Conservation (phyloP, 1,284 basidiomycete species). For the Cerrena zonata region DNA sequence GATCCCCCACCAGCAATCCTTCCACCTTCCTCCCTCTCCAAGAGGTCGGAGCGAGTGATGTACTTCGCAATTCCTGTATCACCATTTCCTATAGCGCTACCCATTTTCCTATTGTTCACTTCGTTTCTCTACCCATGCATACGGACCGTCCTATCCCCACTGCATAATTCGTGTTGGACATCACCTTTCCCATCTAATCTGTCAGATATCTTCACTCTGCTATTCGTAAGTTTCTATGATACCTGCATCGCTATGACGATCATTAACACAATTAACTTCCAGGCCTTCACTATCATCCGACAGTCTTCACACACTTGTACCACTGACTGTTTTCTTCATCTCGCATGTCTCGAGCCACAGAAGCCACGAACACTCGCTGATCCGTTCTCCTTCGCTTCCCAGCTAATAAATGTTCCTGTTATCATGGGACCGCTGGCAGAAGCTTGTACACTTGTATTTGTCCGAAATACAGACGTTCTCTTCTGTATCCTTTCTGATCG, state of each 20-base stretch:
- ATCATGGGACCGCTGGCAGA: neutral
- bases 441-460: neutral
- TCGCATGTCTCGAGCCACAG: neutral
- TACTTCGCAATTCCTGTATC: constrained; percentile 6
- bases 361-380: neutral
- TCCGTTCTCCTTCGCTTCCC: too few relatives aligned
- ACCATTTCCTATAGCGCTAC: constrained; percentile 14
- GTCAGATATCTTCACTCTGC: neutral
- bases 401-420: neutral
- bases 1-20: neutral
- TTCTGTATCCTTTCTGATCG: neutral
- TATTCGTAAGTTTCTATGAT: neutral
- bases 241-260: neutral
- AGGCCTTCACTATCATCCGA: neutral
- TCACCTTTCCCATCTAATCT: neutral
- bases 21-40: neutral
- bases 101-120: neutral
- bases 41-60: constrained; percentile 10
- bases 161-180: neutral
- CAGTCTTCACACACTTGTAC: neutral
- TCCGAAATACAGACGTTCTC: neutral
- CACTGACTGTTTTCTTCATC: neutral
- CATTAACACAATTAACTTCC: neutral
- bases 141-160: too few relatives aligned
- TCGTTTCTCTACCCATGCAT: neutral